These are phyloP conservation scores for Xylariaceae sp. DNA, from an alignment of 2,329 filamentous ascomycete species.

Conservation along the genomic window DNA sequence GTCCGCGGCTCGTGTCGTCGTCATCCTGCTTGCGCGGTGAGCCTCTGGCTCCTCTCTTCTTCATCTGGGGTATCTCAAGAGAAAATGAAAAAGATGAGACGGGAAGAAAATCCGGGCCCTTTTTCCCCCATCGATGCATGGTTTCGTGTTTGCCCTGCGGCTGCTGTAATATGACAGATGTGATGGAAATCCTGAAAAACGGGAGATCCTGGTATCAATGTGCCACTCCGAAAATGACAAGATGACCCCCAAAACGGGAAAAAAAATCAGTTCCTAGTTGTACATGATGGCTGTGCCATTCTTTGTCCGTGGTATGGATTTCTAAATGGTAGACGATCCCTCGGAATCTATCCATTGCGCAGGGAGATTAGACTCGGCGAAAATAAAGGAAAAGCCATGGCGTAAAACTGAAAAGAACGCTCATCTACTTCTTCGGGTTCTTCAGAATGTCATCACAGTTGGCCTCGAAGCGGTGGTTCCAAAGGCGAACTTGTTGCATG, in stretches of 20 bases:
- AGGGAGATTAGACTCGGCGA: slow-evolving; percentile 1
- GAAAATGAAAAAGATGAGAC: slow-evolving; percentile 35
- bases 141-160: slow-evolving; percentile 33
- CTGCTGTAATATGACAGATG: slow-evolving; percentile 37
- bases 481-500: slow-evolving; percentile 85
- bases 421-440: slow-evolving; percentile 56
- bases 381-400: slow-evolving; percentile 2
- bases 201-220: slow-evolving; percentile 28
- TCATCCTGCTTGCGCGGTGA: slow-evolving; percentile 26
- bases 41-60: slow-evolving; percentile 23
- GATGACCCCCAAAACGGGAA: slow-evolving; percentile 23
- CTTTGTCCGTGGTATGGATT: slow-evolving; percentile 12
- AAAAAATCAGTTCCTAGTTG: slow-evolving; percentile 33
- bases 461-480: slow-evolving; percentile 92
- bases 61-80: slow-evolving; percentile 36
- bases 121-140: slow-evolving; percentile 33
- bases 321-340: slow-evolving; percentile 4
- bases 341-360: slow-evolving; percentile 6
- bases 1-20: slow-evolving; percentile 23
- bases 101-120: slow-evolving; percentile 33
- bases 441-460: slow-evolving; percentile 90
- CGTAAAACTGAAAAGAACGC: slow-evolving; percentile 3
- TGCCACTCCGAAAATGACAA: slow-evolving; percentile 25
- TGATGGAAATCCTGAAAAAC: slow-evolving; percentile 31
- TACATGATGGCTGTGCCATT: slow-evolving; percentile 37